Evolutionary conservation across 139 green algal species (phyloP), one percentile per base, ranked within the genome.

Genomic region (Chlorella sp.): DNA sequence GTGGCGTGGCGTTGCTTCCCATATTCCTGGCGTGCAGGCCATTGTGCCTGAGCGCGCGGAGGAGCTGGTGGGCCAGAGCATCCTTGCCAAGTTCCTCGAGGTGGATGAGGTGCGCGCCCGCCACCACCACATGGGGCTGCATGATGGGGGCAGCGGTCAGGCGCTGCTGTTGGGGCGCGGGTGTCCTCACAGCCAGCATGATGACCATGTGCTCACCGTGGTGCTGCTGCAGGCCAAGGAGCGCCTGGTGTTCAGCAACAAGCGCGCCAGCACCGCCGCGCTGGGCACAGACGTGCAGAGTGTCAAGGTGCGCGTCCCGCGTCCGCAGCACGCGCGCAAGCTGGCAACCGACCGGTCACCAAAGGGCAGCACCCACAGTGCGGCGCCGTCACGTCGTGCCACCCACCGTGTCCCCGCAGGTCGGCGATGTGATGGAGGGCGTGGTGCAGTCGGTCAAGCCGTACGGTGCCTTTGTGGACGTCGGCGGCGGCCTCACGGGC

Each of bases 401-500:
- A n/a, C n/a, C n/a, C n/a, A n/a, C n/a, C n/a, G n/a, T n/a, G n/a
- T n/a, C n/a, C n/a, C 29, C 17, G 60, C 71, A 83, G 78, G 82
- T 97, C 17, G 95, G 95, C 31, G 92, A 97, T 68, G 94, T 99
- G 2, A 88, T 98, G n/a, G 72, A 88, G 60, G 96, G 94, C 36
- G 88, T 83, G 20, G 92, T 99, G 31, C 84, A 91, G 74, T 77
- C 80, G 1, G 86, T 99, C 17, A 94, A 96, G 86, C 90, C 91
- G 5, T 99, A 98, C 77, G 96, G 96, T 69, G 95, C 94, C 17
- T 99, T 99, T 65, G 76, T 99, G 5, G 93, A 98, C 67, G 80
- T 99, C 49, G 96, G 93, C 66, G n/a, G n/a, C n/a, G 95, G 92
- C 50, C 71, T 93, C 61, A 92, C 82, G 31, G 96, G 95, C 36